phyloP scores from a whole-genome alignment of 139 green algal species.

The Astrephomene gubernaculifera region DNA sequence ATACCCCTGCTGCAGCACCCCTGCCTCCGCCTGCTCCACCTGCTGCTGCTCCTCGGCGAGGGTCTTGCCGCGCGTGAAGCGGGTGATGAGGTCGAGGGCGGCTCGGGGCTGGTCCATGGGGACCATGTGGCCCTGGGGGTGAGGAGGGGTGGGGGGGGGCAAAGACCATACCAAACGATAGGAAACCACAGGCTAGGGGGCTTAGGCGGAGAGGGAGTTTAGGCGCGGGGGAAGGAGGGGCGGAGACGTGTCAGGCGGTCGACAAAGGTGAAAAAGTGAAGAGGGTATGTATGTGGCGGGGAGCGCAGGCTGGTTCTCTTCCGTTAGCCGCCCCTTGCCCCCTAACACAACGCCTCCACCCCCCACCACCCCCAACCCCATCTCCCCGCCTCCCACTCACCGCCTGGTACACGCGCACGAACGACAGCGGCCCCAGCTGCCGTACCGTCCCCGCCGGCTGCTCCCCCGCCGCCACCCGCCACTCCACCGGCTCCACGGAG shows the following conservation, averaged over 20 bases:
- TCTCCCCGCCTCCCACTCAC: neutral
- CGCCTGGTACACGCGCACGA: constrained; percentile 74
- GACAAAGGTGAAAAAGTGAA: neutral
- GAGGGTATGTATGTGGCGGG: neutral
- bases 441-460: constrained; percentile 67
- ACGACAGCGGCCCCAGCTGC: constrained; percentile 72
- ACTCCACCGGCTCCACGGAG: constrained; percentile 63
- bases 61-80: constrained; percentile 68
- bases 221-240: neutral
- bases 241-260: too few species aligned
- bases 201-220: neutral
- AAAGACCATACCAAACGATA: too few species aligned
- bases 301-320: too few species aligned
- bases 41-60: constrained; percentile 16
- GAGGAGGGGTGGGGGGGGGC: neutral
- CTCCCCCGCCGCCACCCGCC: constrained; percentile 66
- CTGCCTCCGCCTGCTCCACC: neutral
- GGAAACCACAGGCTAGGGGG: neutral
- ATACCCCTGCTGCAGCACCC: neutral
- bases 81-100: constrained; percentile 78
- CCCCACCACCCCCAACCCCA: neutral
- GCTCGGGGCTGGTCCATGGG: constrained; percentile 85
- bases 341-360: too few species aligned
- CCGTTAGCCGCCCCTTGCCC: too few species aligned
- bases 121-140: constrained; percentile 71